Percentiles rank a stretch among this genome's conserved stretches.
These are phyloP conservation scores for Micractinium sp. DNA, from an alignment of 139 green algal genomes.

Conservation along the genomic window DNA sequence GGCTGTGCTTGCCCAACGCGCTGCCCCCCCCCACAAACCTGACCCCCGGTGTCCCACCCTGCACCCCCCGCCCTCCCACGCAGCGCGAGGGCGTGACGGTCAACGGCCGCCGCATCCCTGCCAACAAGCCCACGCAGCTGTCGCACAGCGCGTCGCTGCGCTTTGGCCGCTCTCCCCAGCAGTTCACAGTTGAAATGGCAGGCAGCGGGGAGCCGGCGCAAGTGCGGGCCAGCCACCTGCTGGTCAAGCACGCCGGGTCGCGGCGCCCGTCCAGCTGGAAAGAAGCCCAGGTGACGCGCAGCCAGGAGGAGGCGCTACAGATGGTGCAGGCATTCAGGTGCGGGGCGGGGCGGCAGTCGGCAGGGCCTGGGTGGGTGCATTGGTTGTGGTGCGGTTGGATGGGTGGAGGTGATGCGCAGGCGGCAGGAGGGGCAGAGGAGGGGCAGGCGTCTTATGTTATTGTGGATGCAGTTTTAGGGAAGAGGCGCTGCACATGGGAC, in stretches of 20 bases:
- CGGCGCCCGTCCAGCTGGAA: conserved; percentile 84
- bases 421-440: neutral
- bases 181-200: neutral
- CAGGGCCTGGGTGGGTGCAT: neutral
- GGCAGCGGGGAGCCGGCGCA: conserved; percentile 11
- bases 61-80: no score
- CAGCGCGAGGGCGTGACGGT: no score
- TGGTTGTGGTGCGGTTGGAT: neutral
- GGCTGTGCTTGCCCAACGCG: no score
- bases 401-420: neutral
- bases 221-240: conserved; percentile 82
- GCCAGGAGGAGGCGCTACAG: conserved; percentile 77
- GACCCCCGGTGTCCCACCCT: no score
- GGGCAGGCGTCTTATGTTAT: no score
- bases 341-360: neutral
- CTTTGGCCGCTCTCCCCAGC: no score
- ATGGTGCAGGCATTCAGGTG: conserved; percentile 70
- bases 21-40: no score
- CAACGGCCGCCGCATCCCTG: no score
- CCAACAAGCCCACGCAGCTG: no score
- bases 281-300: conserved; percentile 74
- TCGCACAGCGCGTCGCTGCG: no score
- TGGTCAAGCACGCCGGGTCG: conserved; percentile 85
- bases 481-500: no score
- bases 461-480: no score